A percentile compares a stretch with the other conserved stretches of the same genome.
phyloP scores from a whole-genome alignment of 2,329 filamentous ascomycete species.

The Domatiomyces globalis region DNA sequence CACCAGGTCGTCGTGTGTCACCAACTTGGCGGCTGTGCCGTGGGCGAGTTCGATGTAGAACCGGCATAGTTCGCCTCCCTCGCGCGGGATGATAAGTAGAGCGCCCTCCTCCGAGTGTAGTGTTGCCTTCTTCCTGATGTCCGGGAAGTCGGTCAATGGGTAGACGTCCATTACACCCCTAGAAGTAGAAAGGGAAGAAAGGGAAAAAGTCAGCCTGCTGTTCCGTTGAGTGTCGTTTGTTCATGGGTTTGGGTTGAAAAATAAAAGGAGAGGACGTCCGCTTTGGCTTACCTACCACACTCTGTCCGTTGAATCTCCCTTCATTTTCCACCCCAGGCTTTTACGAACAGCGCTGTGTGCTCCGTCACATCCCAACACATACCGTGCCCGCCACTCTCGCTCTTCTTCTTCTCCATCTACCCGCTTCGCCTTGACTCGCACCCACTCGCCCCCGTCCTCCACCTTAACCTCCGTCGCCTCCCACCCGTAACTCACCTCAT shows the following conservation, averaged over 20 bases:
- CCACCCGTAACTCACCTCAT: slow-evolving; percentile 42
- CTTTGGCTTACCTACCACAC: slow-evolving; percentile 21
- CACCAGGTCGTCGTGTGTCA: slow-evolving; percentile 42
- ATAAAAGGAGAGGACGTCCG: too few species aligned
- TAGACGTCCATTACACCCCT: slow-evolving; percentile 43
- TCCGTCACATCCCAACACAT: slow-evolving; percentile 36
- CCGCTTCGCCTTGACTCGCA: slow-evolving; percentile 23
- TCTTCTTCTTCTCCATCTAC: slow-evolving; percentile 25
- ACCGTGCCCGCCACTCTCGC: slow-evolving; percentile 8
- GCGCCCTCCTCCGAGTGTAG: slow-evolving; percentile 35
- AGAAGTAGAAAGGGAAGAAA: slow-evolving; percentile 24
- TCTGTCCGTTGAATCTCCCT: slow-evolving; percentile 44
- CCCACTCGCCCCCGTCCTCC: slow-evolving; percentile 33
- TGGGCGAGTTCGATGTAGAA: slow-evolving; percentile 48
- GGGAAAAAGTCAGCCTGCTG: background rate
- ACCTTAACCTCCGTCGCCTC: slow-evolving; percentile 39
- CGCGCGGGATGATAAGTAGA: slow-evolving; percentile 39
- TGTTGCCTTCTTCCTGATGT: slow-evolving; percentile 37
- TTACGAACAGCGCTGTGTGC: slow-evolving; percentile 30
- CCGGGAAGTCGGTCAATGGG: slow-evolving; percentile 36
- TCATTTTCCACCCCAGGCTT: slow-evolving; percentile 37
- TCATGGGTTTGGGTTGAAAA: too few species aligned
- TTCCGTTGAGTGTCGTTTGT: background rate
- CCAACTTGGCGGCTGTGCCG: slow-evolving; percentile 36
- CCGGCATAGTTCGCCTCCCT: slow-evolving; percentile 42